A percentile compares a stretch with the other conserved stretches of the same genome.
Evolutionary conservation across 192 early-diverging fungal genomes (phyloP).

Genomic region (Physocladia obscura): DNA sequence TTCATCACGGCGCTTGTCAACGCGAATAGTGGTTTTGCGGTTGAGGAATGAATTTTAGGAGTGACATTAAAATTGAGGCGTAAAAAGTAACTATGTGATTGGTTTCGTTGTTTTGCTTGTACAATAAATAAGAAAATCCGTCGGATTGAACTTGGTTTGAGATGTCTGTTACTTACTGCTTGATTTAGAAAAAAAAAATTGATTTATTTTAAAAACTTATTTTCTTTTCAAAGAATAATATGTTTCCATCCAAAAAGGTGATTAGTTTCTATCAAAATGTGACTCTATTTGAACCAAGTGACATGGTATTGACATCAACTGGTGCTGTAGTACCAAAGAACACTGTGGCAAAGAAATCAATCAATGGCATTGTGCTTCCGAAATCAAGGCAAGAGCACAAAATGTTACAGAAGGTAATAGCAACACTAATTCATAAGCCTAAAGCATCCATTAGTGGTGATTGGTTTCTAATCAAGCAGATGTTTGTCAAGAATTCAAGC

Average conservation of each 20-base stretch:
- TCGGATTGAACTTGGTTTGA: too few relatives aligned
- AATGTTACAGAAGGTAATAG: background rate
- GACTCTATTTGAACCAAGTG: constrained; percentile 15
- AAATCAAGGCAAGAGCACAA: constrained; percentile 5
- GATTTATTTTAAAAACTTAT: background rate
- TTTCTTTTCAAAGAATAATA: background rate
- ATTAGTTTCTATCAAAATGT: constrained; percentile 2
- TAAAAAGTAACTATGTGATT: too few relatives aligned
- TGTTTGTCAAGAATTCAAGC: background rate
- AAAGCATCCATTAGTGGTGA: background rate
- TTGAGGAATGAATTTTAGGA: too few relatives aligned
- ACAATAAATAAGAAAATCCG: too few relatives aligned
- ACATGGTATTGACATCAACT: background rate
- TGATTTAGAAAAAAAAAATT: background rate
- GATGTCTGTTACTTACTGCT: background rate
- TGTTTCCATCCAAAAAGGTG: constrained; percentile 12
- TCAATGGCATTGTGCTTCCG: constrained; percentile 3
- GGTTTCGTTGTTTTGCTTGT: too few relatives aligned
- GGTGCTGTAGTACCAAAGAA: background rate
- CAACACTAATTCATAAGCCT: background rate
- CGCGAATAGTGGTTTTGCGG: too few relatives aligned
- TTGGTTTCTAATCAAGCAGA: background rate
- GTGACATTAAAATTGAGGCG: too few relatives aligned
- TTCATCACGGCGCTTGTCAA: too few relatives aligned
- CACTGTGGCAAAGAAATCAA: background rate